Base-by-base conservation (phyloP, 192 early-diverging fungal species). In the Dispira parvispora region DNA sequence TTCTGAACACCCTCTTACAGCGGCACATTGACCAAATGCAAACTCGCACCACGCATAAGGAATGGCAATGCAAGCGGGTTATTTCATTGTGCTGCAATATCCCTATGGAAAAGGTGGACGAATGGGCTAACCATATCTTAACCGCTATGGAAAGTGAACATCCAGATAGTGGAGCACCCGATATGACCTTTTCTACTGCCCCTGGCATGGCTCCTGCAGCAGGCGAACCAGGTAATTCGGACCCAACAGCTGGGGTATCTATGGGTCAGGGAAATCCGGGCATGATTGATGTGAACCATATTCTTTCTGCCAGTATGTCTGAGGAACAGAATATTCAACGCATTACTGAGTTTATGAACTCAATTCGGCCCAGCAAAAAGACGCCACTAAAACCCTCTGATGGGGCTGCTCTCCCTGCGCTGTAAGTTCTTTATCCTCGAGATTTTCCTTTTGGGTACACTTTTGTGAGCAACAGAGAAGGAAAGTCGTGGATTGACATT, bases 1-100 rank as follows among this genome's bases (percentile, higher is more conserved):
- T 67, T 57, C 63, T 73, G 27, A 73, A 78, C 45, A 67, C 63
- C 1, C 62, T 78, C 27, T 68, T 90, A 27, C 68, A 71, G 26
- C 65, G 79, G n/a, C 82, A 89, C 32, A 57, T 91, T 25, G 69
- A 73, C 11, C 73, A 68, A 10, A 54, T 84, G 32, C 74, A 73
- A 10, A 69, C 69, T 10, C 75, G 79, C 47, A 73, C 81, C 3
- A 77, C 77, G 3, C 80, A 85, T 23, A 79, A 77, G 45, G 89
- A 92, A 66, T 62, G 86, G 45, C 80, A 86, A 61, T 94, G 84
- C 71, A 88, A 87, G 71, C 76, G 80, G 62, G 78, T 97, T 42
- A 91, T 94, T 69, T 81, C 89, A 9, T 80, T 82, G 25, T 91
- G 91, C 68, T 94, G 91, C 65, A 80, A 84, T 62, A 82, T 94